These are phyloP conservation scores for Puccinia horiana DNA, from an alignment of 1,284 basidiomycete genomes.

Conservation along the genomic window DNA sequence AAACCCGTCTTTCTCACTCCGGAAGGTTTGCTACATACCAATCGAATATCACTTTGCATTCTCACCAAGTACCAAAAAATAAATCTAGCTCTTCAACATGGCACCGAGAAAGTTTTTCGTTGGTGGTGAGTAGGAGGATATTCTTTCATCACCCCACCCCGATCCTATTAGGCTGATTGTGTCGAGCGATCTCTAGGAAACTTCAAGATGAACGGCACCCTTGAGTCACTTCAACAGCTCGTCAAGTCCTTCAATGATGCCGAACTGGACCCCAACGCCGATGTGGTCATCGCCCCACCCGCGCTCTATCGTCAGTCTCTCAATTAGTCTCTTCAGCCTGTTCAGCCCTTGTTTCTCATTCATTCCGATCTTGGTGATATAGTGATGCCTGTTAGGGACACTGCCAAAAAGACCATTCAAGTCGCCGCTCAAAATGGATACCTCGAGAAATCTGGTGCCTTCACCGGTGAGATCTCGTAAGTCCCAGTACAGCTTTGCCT, in stretches of 20 bases:
- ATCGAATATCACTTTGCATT: neutral
- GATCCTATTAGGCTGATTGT: neutral
- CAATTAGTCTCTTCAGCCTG: conserved; percentile 64
- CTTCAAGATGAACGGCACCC: conserved; percentile 83
- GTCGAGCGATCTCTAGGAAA: conserved; percentile 63
- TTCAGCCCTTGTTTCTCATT: neutral
- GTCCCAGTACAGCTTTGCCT: conserved; percentile 51
- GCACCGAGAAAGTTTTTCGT: conserved; percentile 82
- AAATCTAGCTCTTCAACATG: conserved; percentile 16
- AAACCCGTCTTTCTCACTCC: no score
- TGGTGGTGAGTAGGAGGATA: conserved; percentile 64
- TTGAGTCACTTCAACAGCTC: conserved; percentile 68
- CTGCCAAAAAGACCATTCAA: conserved; percentile 61
- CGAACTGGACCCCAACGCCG: conserved; percentile 71
- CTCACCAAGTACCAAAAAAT: neutral
- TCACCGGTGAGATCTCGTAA: conserved; percentile 90
- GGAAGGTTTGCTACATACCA: no score
- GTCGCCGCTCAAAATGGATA: conserved; percentile 92
- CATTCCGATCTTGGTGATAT: neutral
- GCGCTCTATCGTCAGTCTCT: conserved; percentile 66
- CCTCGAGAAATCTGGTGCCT: conserved; percentile 81
- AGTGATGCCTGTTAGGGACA: conserved; percentile 21
- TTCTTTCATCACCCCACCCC: neutral
- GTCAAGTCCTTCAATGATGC: conserved; percentile 73
- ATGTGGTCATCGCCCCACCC: conserved; percentile 90